Evolutionary conservation across 257 asterid species (phyloP), one percentile per base, ranked within the genome.

Genomic region (Dorcoceras hygrometricum): DNA sequence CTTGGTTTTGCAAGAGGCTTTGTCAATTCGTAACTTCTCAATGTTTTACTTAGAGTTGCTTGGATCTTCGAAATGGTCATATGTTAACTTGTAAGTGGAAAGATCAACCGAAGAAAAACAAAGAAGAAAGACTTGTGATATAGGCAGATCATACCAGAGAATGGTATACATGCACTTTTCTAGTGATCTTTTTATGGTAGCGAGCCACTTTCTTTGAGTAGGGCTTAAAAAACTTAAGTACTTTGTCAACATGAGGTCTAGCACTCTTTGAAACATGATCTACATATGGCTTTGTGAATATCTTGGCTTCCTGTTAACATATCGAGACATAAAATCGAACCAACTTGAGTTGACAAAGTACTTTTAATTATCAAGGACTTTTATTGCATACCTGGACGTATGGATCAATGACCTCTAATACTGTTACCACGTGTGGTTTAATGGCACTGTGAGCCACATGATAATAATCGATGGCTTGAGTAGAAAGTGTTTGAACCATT

Each of bases 1-100:
- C 75, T 57, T 67, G 73, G 71, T 3, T 73, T 73, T 12, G 85
- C 88, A 68, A 73, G 66, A 36, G 83, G 83, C 64, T 73, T 78
- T 14, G 88, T 73, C 62, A 73, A 2, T 62, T 75, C 73, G 23
- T 75, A 71, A 65, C 55, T 55, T 46, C 76, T 68, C 48, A 83
- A 62, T 51, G 60, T 46, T 61, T 64, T 62, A 65, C 65, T 65
- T 32, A 83, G 54, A 46, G 67, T 57, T 27, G 67, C 79, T 80
- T 75, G 78, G 57, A 76, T 70, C 88, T 83, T 75, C 71, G 70
- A 51, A 60, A 54, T 28, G 39, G 31, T 7, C 31, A 67, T 32
- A 7, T 7, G 34, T 36, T 5, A 57, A 14, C 10, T 31, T 31
- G 6, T 46, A 29, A 46, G 68, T 29, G 28, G 57, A 23, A 53